Conservation (phyloP, 106 monocot genomes). For the Allium cepa region DNA sequence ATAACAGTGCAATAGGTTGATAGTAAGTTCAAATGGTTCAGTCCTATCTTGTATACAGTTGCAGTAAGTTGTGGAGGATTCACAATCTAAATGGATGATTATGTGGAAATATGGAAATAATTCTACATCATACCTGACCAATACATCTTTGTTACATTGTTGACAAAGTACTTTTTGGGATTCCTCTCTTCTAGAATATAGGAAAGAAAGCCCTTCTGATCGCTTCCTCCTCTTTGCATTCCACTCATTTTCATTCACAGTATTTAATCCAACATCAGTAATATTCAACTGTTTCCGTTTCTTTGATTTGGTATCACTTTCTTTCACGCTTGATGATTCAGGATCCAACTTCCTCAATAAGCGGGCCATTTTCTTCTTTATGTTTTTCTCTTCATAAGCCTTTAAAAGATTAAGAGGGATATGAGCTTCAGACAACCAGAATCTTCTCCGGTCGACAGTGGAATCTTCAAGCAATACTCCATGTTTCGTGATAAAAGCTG, state of each 20-base stretch:
- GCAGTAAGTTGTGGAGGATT: no score
- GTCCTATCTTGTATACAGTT: no score
- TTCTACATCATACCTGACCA: slow-evolving; percentile 40
- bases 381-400: slow-evolving; percentile 67
- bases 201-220: slow-evolving; percentile 39
- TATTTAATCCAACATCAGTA: slow-evolving; percentile 11
- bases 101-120: not conserved
- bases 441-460: slow-evolving; percentile 58
- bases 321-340: slow-evolving; percentile 13
- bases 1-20: no score
- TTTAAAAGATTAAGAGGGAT: slow-evolving; percentile 73
- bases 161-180: slow-evolving; percentile 41
- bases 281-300: slow-evolving; percentile 10
- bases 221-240: slow-evolving; percentile 31
- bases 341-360: slow-evolving; percentile 34
- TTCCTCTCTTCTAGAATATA: slow-evolving; percentile 39
- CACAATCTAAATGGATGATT: not conserved
- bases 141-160: slow-evolving; percentile 62
- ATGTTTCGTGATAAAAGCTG: slow-evolving; percentile 61
- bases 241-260: slow-evolving; percentile 12
- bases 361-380: slow-evolving; percentile 48
- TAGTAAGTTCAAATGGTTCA: no score
- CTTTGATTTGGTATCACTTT: slow-evolving; percentile 16
- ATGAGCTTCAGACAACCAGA: slow-evolving; percentile 76
- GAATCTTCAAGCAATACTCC: slow-evolving; percentile 68